Conservation (phyloP, 805 yeast genomes). For the Saturnispora besseyi region DNA sequence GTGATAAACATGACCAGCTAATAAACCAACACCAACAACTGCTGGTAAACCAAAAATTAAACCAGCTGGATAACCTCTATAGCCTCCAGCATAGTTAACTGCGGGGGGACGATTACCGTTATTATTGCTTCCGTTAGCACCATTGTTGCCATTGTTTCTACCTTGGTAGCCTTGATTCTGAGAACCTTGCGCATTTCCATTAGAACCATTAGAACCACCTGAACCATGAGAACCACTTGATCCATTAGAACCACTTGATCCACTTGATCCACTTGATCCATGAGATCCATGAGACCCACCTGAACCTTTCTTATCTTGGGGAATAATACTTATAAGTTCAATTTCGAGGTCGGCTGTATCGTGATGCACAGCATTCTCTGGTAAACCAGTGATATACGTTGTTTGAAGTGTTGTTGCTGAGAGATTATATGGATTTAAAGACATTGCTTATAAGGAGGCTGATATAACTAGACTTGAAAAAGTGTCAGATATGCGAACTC, state of each 20-base stretch:
- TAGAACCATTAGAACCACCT: background rate
- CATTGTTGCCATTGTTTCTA: slow-evolving; percentile 10
- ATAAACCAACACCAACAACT: slow-evolving; percentile 6
- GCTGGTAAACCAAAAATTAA: slow-evolving; percentile 10
- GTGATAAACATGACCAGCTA: slow-evolving; percentile 10
- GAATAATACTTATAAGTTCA: background rate
- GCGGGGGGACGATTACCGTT: slow-evolving; percentile 15
- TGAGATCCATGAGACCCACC: background rate
- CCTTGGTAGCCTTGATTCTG: slow-evolving; percentile 1
- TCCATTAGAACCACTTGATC: background rate
- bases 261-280: background rate
- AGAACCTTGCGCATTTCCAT: slow-evolving; percentile 5
- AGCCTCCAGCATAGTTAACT: slow-evolving; percentile 3
- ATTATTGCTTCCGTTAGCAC: slow-evolving; percentile 10
- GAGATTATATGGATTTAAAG: background rate
- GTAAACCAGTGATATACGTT: background rate
- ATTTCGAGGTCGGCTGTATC: background rate
- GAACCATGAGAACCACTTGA: background rate
- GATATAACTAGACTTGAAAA: too few species aligned
- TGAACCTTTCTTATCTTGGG: background rate
- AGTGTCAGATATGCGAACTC: too few species aligned
- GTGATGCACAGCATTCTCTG: background rate
- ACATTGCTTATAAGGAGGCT: background rate
- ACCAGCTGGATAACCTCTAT: slow-evolving; percentile 11
- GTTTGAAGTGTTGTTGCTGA: background rate